These are phyloP conservation scores for Geranomyces variabilis DNA, from an alignment of 192 early-diverging fungal genomes.

Conservation along the genomic window DNA sequence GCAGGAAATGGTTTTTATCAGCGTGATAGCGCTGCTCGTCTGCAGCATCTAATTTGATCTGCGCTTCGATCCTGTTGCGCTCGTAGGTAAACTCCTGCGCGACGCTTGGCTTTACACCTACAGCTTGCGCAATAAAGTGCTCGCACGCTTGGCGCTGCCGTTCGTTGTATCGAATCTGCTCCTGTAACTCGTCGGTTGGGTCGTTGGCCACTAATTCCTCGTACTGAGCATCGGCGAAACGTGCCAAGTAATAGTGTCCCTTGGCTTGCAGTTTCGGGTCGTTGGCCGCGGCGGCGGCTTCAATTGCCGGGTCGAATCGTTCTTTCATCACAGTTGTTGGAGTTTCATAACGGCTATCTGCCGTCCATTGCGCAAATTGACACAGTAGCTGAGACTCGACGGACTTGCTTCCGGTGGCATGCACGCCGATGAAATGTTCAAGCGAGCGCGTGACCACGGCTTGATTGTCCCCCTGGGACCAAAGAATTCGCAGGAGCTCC, in stretches of 20 bases:
- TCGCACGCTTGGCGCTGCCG: conserved; percentile 38
- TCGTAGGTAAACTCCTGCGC: neutral
- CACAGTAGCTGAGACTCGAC: conserved; percentile 27
- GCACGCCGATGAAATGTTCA: conserved; percentile 21
- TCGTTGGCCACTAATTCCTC: conserved; percentile 40
- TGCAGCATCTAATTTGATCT: conserved; percentile 46
- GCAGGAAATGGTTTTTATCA: conserved; percentile 39
- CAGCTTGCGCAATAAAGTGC: conserved; percentile 18
- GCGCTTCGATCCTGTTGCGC: conserved; percentile 37
- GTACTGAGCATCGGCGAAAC: conserved; percentile 51
- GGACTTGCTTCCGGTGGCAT: neutral
- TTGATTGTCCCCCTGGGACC: conserved; percentile 41
- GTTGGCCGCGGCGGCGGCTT: conserved; percentile 13
- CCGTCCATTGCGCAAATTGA: conserved; percentile 46
- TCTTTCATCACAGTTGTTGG: conserved; percentile 30
- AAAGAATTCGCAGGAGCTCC: conserved; percentile 38
- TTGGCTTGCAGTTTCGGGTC: neutral
- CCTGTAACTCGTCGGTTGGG: conserved; percentile 30
- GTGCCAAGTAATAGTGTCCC: conserved; percentile 45
- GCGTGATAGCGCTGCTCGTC: conserved; percentile 36
- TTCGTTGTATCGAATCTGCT: conserved; percentile 40
- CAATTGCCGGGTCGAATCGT: conserved; percentile 38
- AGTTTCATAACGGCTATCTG: conserved; percentile 36
- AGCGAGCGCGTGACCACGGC: conserved; percentile 38
- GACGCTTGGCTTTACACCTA: conserved; percentile 20